Conservation (phyloP, 441 rosid species). For the Pelargonium australe region DNA sequence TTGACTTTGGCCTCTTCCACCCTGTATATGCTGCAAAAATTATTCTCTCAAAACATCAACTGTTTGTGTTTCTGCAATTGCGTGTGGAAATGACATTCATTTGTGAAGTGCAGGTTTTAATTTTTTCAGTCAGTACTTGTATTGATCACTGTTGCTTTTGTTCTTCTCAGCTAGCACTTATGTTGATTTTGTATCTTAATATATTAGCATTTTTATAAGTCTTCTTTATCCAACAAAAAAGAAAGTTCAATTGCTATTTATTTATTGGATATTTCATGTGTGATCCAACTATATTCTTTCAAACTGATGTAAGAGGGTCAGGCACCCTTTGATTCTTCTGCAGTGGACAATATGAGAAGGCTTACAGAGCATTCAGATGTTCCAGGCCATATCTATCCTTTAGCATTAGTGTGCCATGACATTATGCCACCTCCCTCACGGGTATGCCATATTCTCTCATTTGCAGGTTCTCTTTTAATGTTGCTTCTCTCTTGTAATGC, state of each 20-base stretch:
- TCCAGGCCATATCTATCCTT: conserved; percentile 81
- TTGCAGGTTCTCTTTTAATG: conserved; percentile 6
- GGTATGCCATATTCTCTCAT: conserved; percentile 33
- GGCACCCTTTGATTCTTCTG: conserved; percentile 88
- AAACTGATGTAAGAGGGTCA: conserved; percentile 42
- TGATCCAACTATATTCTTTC: not conserved
- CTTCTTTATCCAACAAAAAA: not conserved
- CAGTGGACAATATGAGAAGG: conserved; percentile 96
- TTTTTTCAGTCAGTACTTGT: too few species aligned
- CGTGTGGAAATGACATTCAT: too few species aligned
- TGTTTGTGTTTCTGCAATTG: too few species aligned
- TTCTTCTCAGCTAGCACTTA: too few species aligned
- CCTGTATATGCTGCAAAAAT: too few species aligned
- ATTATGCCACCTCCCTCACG: conserved; percentile 93
- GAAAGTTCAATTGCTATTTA: not conserved
- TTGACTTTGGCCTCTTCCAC: too few species aligned
- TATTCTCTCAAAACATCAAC: too few species aligned
- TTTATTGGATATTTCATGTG: not conserved
- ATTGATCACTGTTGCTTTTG: too few species aligned
- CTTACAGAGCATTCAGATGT: conserved; percentile 72
- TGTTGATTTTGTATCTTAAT: not conserved
- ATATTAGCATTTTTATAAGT: not conserved
- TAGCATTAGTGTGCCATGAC: conserved; percentile 71
- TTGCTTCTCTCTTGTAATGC: conserved; percentile 16
- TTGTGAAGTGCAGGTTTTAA: too few species aligned